Percentiles rank a stretch among this genome's conserved stretches.
Conservation (phyloP, 495 filamentous ascomycete genomes). For the Xylaria nigripes region DNA sequence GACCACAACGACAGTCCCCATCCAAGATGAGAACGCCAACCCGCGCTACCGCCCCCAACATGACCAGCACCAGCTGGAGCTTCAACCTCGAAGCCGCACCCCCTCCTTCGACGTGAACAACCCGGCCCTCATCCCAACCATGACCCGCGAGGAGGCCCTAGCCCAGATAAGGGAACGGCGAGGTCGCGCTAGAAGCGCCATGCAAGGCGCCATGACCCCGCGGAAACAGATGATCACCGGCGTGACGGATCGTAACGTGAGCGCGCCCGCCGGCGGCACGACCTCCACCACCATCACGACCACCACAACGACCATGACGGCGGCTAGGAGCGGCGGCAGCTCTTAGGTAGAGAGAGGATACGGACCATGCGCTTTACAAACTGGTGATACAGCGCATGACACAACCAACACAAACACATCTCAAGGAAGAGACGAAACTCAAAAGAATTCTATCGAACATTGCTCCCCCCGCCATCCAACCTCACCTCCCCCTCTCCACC, state of each 20-base stretch:
- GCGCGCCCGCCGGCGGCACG: conserved; percentile 31
- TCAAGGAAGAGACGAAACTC: no score
- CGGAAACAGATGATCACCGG: conserved; percentile 30
- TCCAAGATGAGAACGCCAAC: conserved; percentile 23
- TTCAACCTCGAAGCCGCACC: conserved; percentile 21
- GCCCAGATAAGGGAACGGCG: conserved; percentile 47
- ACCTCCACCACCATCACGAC: no score
- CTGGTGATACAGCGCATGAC: no score
- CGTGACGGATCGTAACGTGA: conserved; percentile 32
- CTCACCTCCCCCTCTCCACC: neutral
- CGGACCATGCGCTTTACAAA: neutral
- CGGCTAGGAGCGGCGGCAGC: conserved; percentile 19
- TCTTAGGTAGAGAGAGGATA: conserved; percentile 10
- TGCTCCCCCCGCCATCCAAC: neutral
- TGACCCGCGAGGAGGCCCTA: conserved; percentile 51
- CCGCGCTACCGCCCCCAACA: conserved; percentile 1
- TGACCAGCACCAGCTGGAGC: conserved; percentile 21
- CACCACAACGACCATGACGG: neutral
- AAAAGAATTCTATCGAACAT: no score
- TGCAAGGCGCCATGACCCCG: conserved; percentile 36
- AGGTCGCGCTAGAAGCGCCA: conserved; percentile 39
- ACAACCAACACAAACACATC: no score
- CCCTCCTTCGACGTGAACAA: conserved; percentile 42
- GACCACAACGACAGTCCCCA: conserved; percentile 40
- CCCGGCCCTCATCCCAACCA: conserved; percentile 44